phyloP scores from a whole-genome alignment of 495 filamentous ascomycete species.

The Penicillium atrosanguineum region DNA sequence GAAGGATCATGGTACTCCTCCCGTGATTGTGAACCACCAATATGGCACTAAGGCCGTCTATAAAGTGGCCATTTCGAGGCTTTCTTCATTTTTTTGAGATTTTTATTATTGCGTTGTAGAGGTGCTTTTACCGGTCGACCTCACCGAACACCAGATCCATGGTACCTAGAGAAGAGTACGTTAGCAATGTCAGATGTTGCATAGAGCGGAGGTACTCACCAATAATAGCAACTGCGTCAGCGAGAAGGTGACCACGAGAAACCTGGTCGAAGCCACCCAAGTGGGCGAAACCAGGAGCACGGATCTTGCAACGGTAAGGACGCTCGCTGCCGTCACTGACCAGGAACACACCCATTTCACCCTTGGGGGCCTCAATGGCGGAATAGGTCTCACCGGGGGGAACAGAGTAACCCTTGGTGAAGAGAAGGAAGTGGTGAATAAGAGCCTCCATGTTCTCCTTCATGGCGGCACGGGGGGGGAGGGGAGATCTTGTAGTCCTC shows the following conservation, averaged over 20 bases:
- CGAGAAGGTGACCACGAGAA: slow-evolving; percentile 84
- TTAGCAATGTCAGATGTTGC: slow-evolving; percentile 9
- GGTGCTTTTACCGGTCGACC: slow-evolving; percentile 57
- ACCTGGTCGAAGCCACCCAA: slow-evolving; percentile 92
- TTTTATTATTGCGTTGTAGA: slow-evolving; percentile 25
- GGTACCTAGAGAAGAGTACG: slow-evolving; percentile 44
- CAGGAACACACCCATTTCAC: slow-evolving; percentile 98
- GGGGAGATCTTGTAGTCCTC: slow-evolving; percentile 99
- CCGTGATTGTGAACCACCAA: slow-evolving; percentile 14
- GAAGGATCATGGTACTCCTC: slow-evolving; percentile 12
- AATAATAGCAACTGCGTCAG: slow-evolving; percentile 96
- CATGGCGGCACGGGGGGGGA: slow-evolving; percentile 96
- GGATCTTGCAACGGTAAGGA: slow-evolving; percentile 96
- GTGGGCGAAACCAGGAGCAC: slow-evolving; percentile 96
- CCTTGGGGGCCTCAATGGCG: slow-evolving; percentile 97
- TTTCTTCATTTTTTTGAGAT: slow-evolving; percentile 23
- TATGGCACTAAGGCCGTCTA: slow-evolving; percentile 21
- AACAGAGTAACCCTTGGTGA: slow-evolving; percentile 96
- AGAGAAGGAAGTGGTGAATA: slow-evolving; percentile 98
- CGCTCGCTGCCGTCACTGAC: slow-evolving; percentile 95
- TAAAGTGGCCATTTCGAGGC: slow-evolving; percentile 21
- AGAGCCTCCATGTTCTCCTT: slow-evolving; percentile 99
- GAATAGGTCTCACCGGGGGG: slow-evolving; percentile 98
- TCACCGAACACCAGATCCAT: slow-evolving; percentile 86
- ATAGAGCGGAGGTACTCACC: slow-evolving; percentile 40